These are phyloP conservation scores for Diaporthe sp. DNA, from an alignment of 2,329 filamentous ascomycete genomes.

Conservation along the genomic window DNA sequence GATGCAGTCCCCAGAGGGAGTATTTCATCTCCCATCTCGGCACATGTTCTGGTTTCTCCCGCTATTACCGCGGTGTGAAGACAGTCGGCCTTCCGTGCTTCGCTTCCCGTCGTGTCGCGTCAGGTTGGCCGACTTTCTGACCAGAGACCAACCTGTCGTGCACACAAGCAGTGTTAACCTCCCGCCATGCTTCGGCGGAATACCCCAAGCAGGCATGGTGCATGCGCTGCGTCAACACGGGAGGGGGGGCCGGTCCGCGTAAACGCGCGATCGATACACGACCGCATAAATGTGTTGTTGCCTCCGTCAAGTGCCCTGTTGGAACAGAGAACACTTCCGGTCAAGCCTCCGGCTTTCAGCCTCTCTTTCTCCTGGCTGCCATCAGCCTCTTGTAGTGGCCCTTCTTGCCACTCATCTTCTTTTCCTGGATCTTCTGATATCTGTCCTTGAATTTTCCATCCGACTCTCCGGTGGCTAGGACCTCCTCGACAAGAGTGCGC, in stretches of 20 bases:
- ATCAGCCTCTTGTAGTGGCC: conserved; percentile 86
- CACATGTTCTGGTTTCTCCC: not conserved
- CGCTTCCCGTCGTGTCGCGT: not conserved
- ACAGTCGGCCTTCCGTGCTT: not conserved
- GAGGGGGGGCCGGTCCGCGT: not conserved
- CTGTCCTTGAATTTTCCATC: conserved; percentile 84
- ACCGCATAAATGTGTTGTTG: not conserved
- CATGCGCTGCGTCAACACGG: not conserved
- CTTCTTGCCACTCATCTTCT: conserved; percentile 90
- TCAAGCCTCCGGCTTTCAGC: conserved; percentile 34
- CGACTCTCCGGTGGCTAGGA: conserved; percentile 74
- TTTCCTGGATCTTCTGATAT: conserved; percentile 84
- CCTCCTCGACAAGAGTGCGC: conserved; percentile 86
- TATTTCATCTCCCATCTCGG: not conserved
- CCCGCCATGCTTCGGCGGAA: not conserved
- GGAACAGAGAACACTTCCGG: conserved; percentile 19
- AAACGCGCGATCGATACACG: not conserved
- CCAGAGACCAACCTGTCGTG: not conserved
- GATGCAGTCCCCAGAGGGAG: too few relatives aligned
- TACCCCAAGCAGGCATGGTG: not conserved
- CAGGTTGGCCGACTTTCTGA: not conserved
- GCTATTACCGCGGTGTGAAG: conserved; percentile 6
- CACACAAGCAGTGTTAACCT: not conserved
- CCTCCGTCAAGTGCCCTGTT: not conserved
- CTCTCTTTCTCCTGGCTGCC: conserved; percentile 43